Evolutionary conservation across 495 filamentous ascomycete genomes (phyloP).

Genomic region (Penicillium robsamsonii): DNA sequence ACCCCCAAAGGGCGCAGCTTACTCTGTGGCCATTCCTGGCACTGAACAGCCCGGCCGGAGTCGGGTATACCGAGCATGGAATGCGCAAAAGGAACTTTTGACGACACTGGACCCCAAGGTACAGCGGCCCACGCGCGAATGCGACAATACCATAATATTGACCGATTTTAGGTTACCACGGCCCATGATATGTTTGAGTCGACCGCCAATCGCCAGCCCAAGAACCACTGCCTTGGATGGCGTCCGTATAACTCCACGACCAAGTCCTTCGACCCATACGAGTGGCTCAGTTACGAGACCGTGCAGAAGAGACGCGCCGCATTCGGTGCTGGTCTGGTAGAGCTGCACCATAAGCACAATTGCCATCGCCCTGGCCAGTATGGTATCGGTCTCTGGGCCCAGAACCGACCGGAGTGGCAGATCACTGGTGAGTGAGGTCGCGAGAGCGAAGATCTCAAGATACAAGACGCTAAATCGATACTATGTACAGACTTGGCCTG

Average conservation of each 20-base stretch:
- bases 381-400: slow-evolving; percentile 89
- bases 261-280: slow-evolving; percentile 73
- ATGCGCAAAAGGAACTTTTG: slow-evolving; percentile 66
- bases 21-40: slow-evolving; percentile 66
- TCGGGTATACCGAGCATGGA: slow-evolving; percentile 80
- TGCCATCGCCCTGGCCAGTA: slow-evolving; percentile 62
- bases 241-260: slow-evolving; percentile 74
- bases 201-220: slow-evolving; percentile 58
- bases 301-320: slow-evolving; percentile 77
- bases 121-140: slow-evolving; percentile 11
- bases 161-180: slow-evolving; percentile 54
- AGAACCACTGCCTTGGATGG: slow-evolving; percentile 69
- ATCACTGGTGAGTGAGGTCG: slow-evolving; percentile 62
- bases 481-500: slow-evolving; percentile 73
- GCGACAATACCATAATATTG: slow-evolving; percentile 5
- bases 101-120: slow-evolving; percentile 73
- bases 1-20: slow-evolving; percentile 47
- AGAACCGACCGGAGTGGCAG: slow-evolving; percentile 98
- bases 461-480: slow-evolving; percentile 5
- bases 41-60: slow-evolving; percentile 70
- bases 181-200: slow-evolving; percentile 81
- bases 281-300: slow-evolving; percentile 81
- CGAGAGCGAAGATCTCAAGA: not conserved
- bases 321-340: slow-evolving; percentile 82
- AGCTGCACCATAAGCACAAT: slow-evolving; percentile 71